Evolutionary conservation across 1,284 basidiomycete species (phyloP).

Genomic region (Ceratobasidium sp.): DNA sequence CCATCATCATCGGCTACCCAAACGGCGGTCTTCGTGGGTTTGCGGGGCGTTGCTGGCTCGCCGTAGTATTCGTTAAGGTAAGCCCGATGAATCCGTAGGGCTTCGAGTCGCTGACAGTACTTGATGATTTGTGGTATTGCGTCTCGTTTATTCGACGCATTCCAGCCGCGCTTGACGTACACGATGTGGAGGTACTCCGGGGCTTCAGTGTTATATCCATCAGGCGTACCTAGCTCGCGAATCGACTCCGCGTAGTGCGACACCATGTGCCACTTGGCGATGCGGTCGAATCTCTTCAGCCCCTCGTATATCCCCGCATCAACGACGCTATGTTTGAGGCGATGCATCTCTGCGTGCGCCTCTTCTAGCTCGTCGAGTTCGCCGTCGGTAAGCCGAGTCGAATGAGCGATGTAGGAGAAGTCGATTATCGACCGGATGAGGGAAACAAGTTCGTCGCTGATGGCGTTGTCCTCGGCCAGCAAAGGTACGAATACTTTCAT

Average conservation of each 20-base stretch:
- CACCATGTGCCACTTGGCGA: constrained; percentile 38
- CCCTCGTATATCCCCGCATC: background rate
- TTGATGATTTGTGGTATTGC: background rate
- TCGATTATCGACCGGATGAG: background rate
- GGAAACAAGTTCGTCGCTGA: background rate
- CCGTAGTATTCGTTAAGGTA: background rate
- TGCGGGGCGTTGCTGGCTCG: background rate
- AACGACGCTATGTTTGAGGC: background rate
- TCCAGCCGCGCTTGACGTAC: background rate
- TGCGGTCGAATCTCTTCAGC: background rate
- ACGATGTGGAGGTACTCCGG: constrained; percentile 40
- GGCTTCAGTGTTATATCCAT: constrained; percentile 37
- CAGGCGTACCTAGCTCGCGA: constrained; percentile 3
- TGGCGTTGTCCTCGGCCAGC: background rate
- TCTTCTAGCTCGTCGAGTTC: background rate
- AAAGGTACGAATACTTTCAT: background rate
- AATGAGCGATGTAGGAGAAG: background rate
- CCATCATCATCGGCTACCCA: background rate
- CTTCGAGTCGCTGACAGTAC: background rate
- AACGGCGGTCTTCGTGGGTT: background rate
- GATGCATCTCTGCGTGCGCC: background rate
- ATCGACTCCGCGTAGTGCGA: constrained; percentile 22
- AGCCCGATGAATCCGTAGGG: background rate
- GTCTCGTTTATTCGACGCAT: background rate
- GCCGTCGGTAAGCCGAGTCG: background rate